These are phyloP conservation scores for Sporothrix brunneoviolacea DNA, from an alignment of 2,329 filamentous ascomycete genomes.

Conservation along the genomic window DNA sequence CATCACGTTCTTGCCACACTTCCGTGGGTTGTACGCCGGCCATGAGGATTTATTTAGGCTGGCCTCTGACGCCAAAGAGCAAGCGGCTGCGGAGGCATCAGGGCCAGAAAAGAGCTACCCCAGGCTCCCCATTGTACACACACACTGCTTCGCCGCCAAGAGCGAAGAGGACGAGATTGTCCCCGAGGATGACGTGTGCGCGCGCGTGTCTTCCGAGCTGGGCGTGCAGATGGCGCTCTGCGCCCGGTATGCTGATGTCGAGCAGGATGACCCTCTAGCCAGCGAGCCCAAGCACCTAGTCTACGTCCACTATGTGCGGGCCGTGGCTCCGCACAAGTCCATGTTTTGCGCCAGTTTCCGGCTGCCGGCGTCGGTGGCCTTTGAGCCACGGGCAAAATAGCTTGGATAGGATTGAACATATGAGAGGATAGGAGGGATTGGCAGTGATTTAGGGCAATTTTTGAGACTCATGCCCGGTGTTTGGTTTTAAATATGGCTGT, in stretches of 20 bases:
- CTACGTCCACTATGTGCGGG: constrained; percentile 64
- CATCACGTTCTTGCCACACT: constrained; percentile 70
- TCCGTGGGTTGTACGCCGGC: constrained; percentile 73
- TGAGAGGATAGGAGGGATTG: not conserved
- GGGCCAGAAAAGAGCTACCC: constrained; percentile 33
- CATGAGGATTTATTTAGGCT: constrained; percentile 60
- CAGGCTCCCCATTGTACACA: constrained; percentile 75
- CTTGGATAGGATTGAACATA: not conserved
- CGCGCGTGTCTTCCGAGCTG: constrained; percentile 57
- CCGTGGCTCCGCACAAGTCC: constrained; percentile 87
- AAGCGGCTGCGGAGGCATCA: constrained; percentile 25
- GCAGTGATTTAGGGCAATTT: not conserved
- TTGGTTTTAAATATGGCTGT: too few species aligned
- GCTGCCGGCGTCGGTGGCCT: constrained; percentile 75
- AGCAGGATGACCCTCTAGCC: constrained; percentile 26
- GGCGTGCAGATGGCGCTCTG: constrained; percentile 46
- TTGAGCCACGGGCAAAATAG: constrained; percentile 37
- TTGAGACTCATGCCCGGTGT: too few species aligned
- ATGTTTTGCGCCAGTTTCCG: constrained; percentile 97
- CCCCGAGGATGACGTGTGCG: constrained; percentile 54
- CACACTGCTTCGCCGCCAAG: constrained; percentile 90
- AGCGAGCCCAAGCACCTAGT: constrained; percentile 33
- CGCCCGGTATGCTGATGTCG: constrained; percentile 32
- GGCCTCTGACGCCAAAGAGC: too few species aligned
- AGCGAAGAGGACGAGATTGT: constrained; percentile 59